Percentiles rank a stretch among this genome's conserved stretches.
Conservation (phyloP, 1,139 yeast species). For the Blastobotrys capitulatus region DNA sequence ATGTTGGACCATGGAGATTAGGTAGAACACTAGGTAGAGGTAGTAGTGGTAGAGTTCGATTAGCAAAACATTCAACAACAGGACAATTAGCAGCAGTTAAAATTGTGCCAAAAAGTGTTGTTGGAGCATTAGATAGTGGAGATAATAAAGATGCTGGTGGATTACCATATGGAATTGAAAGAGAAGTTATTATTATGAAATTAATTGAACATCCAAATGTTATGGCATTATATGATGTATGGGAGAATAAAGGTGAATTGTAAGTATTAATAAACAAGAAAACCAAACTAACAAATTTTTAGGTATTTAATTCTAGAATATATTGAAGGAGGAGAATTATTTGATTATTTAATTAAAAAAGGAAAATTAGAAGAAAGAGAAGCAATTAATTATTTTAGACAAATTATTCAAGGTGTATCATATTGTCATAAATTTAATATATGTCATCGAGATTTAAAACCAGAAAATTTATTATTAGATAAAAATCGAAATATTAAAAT, state of each 20-base stretch:
- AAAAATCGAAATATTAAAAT: conserved; percentile 84
- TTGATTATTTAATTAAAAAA: conserved; percentile 81
- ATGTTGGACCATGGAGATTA: conserved; percentile 94
- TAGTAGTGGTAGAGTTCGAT: conserved; percentile 86
- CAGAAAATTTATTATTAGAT: conserved; percentile 86
- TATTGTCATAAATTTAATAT: conserved; percentile 94
- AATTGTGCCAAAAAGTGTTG: conserved; percentile 82
- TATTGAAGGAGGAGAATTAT: conserved; percentile 95
- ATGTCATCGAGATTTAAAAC: conserved; percentile 88
- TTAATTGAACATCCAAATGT: conserved; percentile 89
- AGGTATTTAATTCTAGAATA: conserved; percentile 81
- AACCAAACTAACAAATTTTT: conserved; percentile 1
- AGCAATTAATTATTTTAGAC: conserved; percentile 86
- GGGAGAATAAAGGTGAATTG: conserved; percentile 95
- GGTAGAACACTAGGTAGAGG: conserved; percentile 96
- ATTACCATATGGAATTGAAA: conserved; percentile 88
- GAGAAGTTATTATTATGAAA: conserved; percentile 92
- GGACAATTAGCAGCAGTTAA: conserved; percentile 95
- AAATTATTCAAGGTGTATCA: conserved; percentile 84
- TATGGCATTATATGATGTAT: conserved; percentile 93
- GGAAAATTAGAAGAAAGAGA: conserved; percentile 87
- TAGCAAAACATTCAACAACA: conserved; percentile 79
- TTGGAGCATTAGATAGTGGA: conserved; percentile 32
- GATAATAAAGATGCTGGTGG: conserved; percentile 38
- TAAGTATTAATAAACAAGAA: conserved; percentile 16